Base-by-base conservation (phyloP, 352 stramenopile species). In the Phytophthora pluvialis region DNA sequence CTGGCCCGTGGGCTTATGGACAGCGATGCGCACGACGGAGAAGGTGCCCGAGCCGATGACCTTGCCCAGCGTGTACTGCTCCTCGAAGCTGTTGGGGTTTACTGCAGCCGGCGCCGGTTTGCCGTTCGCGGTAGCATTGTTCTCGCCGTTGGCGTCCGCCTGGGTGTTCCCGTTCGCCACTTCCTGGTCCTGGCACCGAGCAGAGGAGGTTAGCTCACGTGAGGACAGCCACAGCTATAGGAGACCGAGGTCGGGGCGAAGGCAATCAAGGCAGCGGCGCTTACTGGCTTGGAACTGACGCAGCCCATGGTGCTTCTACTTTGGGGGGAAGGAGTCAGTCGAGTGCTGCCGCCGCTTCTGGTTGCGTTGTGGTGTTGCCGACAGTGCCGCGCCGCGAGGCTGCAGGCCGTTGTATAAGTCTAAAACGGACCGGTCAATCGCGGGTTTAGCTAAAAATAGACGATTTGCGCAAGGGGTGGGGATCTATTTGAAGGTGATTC, bases 1-100 rank as follows among this genome's bases (percentile, higher is more conserved):
- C 46, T 97, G 81, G 13, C 75, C 71, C 38, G 88, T 91, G 12
- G 86, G 78, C 60, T 97, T 97, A 64, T 96, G 83, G 13, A 86
- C 86, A 31, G 80, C 88, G 45, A 90, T 77, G 40, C 89, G 88
- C 38, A 98, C 92, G 42, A 97, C 85, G 2, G 88, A 96, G 73
- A 96, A 98, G 4, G 88, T 96, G 39, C 92, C 92, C 40, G 88
- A 94, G 36, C 92, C 92, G 52, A 98, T 90, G 59, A 89, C 83
- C 50, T 95, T 91, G 43, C 89, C 90, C 28, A 98, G 68, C 45
- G 77, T 74, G 73, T 95, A 95, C 65, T 94, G 84, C 46, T 94
- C 83, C 42, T 92, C 83, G 48, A 95, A 94, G 71, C 80, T 86
- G 71, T 88, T 89, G 12, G 77, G 71, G 59, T 90, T 89, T 10